phyloP scores from a whole-genome alignment of 148 eudicot species.

The Rhododendron mucronatum region DNA sequence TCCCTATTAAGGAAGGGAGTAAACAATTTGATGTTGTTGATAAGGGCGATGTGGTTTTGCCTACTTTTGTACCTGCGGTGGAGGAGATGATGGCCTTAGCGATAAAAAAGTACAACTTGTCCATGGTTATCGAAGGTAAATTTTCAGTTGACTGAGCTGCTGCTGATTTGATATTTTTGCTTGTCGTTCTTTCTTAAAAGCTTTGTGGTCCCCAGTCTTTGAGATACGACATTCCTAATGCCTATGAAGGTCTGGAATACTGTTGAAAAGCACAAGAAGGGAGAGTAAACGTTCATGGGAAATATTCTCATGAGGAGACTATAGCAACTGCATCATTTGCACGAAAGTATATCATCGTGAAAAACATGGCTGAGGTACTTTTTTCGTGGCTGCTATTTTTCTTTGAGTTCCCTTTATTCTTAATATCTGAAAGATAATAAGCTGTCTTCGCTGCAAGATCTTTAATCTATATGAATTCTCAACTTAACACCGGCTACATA shows the following conservation, averaged over 20 bases:
- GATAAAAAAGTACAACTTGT: constrained; percentile 87
- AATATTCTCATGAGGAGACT: constrained; percentile 91
- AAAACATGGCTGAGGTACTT: constrained; percentile 82
- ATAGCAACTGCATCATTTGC: constrained; percentile 96
- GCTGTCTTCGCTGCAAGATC: background rate
- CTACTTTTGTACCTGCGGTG: constrained; percentile 98
- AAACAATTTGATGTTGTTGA: constrained; percentile 79
- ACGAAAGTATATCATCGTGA: constrained; percentile 69
- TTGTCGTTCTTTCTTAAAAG: background rate
- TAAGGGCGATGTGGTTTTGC: constrained; percentile 78
- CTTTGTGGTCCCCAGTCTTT: background rate
- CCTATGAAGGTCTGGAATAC: constrained; percentile 72
- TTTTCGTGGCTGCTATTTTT: constrained; percentile 5
- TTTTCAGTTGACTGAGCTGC: constrained; percentile 3
- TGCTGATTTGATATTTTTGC: constrained; percentile 8
- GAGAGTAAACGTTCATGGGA: constrained; percentile 91
- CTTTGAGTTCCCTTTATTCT: background rate
- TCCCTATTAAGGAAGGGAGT: constrained; percentile 69
- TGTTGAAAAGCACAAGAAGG: constrained; percentile 86
- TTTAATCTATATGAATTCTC: background rate
- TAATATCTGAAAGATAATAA: background rate
- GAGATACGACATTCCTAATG: constrained; percentile 1
- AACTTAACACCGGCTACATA: constrained; percentile 55
- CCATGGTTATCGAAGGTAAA: constrained; percentile 97
- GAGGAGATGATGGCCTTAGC: constrained; percentile 71